Percentiles rank a stretch among this genome's conserved stretches.
These are phyloP conservation scores for Fusarium sp. DNA, from an alignment of 2,329 filamentous ascomycete genomes.

Conservation along the genomic window DNA sequence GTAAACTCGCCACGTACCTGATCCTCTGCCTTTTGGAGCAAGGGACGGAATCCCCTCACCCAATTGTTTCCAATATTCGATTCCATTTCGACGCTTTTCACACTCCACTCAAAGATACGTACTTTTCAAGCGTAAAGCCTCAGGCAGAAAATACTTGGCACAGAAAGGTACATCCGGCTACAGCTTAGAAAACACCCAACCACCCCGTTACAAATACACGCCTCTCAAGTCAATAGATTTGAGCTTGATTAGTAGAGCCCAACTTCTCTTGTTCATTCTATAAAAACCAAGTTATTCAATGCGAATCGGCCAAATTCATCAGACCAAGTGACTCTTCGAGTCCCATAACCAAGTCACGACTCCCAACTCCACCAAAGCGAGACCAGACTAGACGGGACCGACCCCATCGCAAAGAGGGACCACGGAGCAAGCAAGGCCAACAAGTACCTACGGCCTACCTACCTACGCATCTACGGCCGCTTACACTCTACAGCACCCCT, in stretches of 20 bases:
- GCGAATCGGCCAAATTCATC: conserved; percentile 30
- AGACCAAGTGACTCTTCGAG: conserved; percentile 39
- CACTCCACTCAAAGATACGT: conserved; percentile 33
- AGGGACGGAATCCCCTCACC: conserved; percentile 18
- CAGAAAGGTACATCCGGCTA: conserved; percentile 19
- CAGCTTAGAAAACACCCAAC: conserved; percentile 37
- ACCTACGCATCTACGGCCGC: conserved; percentile 27
- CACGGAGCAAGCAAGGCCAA: not conserved
- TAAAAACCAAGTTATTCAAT: conserved; percentile 21
- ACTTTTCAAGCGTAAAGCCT: conserved; percentile 14
- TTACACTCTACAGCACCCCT: conserved; percentile 38
- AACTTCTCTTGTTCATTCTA: conserved; percentile 26
- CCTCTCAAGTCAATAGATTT: conserved; percentile 42
- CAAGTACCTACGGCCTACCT: conserved; percentile 6
- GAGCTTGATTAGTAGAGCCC: conserved; percentile 23
- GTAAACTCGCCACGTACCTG: conserved; percentile 32
- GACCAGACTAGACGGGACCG: conserved; percentile 32
- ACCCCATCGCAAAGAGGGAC: conserved; percentile 38
- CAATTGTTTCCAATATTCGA: conserved; percentile 19
- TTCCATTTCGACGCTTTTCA: conserved; percentile 13
- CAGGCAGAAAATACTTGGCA: conserved; percentile 37
- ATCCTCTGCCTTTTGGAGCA: conserved; percentile 34
- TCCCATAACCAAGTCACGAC: conserved; percentile 40
- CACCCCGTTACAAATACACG: conserved; percentile 41
- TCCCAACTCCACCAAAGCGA: conserved; percentile 30